Evolutionary conservation across 2,329 filamentous ascomycete genomes (phyloP).

Genomic region (Colletotrichum sp.): DNA sequence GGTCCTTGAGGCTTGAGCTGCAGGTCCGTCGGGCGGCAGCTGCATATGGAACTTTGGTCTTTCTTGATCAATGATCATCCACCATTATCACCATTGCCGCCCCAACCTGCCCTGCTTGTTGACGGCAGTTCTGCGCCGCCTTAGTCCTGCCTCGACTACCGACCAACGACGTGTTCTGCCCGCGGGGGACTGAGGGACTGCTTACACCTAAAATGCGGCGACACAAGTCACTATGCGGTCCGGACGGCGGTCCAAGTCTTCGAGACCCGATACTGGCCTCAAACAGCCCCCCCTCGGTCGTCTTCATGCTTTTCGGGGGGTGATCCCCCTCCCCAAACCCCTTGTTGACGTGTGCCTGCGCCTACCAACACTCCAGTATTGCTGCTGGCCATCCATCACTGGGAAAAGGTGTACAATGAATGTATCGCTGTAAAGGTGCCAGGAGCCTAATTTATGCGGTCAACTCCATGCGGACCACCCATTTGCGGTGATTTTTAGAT

Average conservation of each 20-base stretch:
- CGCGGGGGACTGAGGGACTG: not conserved
- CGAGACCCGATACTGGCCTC: slow-evolving; percentile 16
- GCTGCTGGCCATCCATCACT: not conserved
- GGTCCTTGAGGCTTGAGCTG: not conserved
- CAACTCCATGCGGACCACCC: slow-evolving; percentile 4
- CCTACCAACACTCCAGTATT: not conserved
- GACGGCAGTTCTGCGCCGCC: not conserved
- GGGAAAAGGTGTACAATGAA: not conserved
- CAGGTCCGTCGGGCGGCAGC: not conserved
- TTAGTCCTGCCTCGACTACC: not conserved
- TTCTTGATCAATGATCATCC: not conserved
- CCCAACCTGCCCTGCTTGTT: not conserved
- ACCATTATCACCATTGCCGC: not conserved
- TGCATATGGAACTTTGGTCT: not conserved
- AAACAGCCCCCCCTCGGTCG: slow-evolving; percentile 13
- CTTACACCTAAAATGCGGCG: not conserved
- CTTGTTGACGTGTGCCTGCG: not conserved
- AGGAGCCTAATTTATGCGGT: slow-evolving; percentile 17
- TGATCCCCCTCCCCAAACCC: not conserved
- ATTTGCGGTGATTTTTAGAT: slow-evolving; percentile 14
- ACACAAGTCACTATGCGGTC: not conserved
- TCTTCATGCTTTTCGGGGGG: not conserved
- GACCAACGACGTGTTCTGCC: not conserved
- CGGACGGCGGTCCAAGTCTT: not conserved
- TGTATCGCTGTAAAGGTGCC: not conserved